Base-by-base conservation (phyloP, 257 asterid genomes). In the Scutellaria galericulata region DNA sequence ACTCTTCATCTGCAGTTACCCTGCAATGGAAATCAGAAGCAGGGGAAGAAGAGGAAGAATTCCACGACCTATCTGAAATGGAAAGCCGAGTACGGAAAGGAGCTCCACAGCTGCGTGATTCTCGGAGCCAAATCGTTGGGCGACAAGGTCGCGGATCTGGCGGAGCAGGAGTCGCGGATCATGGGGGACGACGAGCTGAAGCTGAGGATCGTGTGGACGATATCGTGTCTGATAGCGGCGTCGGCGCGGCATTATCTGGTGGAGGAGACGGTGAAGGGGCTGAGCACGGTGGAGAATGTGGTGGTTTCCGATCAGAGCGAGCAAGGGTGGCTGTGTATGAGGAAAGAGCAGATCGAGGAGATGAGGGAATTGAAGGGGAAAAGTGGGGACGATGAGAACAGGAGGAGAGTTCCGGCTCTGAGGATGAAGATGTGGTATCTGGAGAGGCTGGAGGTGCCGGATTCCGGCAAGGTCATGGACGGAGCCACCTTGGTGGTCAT, bases 401-500 rank as follows among this genome's bases (percentile, higher is more conserved):
- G 96, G 76, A 73, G 75, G 46, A 81, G 82, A 52, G 77, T 88
- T 64, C 97, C 96, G 42, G 88, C 89, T 1, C 45, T 86, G 83
- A 82, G 78, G 86, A 86, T 89, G 88, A 91, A 91, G 63, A 86
- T 89, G 92, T 87, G 97, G 96, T 83, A 77, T 50, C 69, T 80
- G 81, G 90, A 85, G 66, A 85, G 78, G 72, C 10, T 89, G 77
- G 90, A 89, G 85, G 10, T 83, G 71, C 75, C 75, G n/a, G 82
- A 54, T 4, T 78, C 78, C 6, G 83, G 84, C 24, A 79, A 77
- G 80, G 88, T 80, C 45, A 81, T 89, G 90, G 83, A 86, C 44
- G 97, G 92, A 47, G 96, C 92, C 13, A 89, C 96, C 20, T 69
- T 89, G 72, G 92, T 86, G 72, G 84, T 86, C 14, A 70, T 91